Base-by-base conservation (phyloP, 345 rosid species). In the Lepidium aucheri region DNA sequence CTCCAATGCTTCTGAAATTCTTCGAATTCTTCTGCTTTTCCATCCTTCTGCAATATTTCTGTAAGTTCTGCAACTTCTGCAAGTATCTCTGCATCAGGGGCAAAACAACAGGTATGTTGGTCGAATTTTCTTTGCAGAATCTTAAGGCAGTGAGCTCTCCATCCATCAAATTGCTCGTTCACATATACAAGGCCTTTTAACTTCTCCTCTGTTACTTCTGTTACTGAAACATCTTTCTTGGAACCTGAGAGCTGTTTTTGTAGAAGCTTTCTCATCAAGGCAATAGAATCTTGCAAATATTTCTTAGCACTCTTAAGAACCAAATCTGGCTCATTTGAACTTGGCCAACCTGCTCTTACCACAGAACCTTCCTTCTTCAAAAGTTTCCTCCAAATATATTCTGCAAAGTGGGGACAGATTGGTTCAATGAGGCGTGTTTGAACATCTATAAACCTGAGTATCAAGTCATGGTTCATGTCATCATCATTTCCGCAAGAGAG, bases 261-360 rank as follows among this genome's bases (percentile, higher is more conserved):
- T 20, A 84, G 88, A 74, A 84, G 82, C 82, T 88, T 90, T 75
- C 95, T 85, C 92, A 86, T 86, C 56, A 77, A 38, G 55, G 75
- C 85, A 67, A 90, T 88, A 1, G 92, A 86, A 44, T 86, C 95
- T 65, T 94, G 99, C 85, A 94, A 50, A 80, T 94, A 94, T 51
- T 86, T 90, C 76, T 90, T 90, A 35, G 99, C 90, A 20, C 81
- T 82, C 83, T 85, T 86, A 44, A 94, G 89, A 47, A 80, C 81
- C 34, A 85, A 80, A 76, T 94, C 95, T 13, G 97, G 89, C 65
- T 79, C 65, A 52, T 68, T 82, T 62, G 88, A 85, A 8, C 20
- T 32, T n/a, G 99, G 99, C 99, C 99, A 94, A 17, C 99, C 97
- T 10, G 96, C 87, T 62, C 79, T 81, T 56, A 94, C 74, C 40